These are phyloP conservation scores for Cystobasidium slooffiae DNA, from an alignment of 1,284 basidiomycete genomes.

Conservation along the genomic window DNA sequence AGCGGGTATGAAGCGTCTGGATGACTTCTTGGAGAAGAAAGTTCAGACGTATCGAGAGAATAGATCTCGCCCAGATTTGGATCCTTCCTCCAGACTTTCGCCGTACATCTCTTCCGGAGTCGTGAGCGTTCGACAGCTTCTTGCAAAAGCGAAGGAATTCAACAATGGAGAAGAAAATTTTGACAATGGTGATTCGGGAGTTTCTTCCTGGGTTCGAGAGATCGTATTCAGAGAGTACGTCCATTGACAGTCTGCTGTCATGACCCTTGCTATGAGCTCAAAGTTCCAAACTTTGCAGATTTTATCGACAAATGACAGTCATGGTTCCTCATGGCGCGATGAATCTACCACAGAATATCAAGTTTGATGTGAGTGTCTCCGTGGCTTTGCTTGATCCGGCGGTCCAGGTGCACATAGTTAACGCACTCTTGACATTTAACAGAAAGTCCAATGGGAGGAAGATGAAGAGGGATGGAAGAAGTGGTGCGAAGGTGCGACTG, in stretches of 20 bases:
- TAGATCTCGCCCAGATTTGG: slow-evolving; percentile 52
- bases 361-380: slow-evolving; percentile 62
- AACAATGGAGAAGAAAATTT: slow-evolving; percentile 57
- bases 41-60: slow-evolving; percentile 51
- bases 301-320: slow-evolving; percentile 18
- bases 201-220: slow-evolving; percentile 85
- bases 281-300: neutral
- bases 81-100: slow-evolving; percentile 55
- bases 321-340: slow-evolving; percentile 55
- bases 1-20: slow-evolving; percentile 50
- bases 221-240: slow-evolving; percentile 83
- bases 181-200: slow-evolving; percentile 69
- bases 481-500: slow-evolving; percentile 67
- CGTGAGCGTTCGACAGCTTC: slow-evolving; percentile 74
- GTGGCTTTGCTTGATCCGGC: neutral
- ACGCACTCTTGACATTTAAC: slow-evolving; percentile 31
- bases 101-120: slow-evolving; percentile 83
- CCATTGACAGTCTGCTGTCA: slow-evolving; percentile 59
- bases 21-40: slow-evolving; percentile 54
- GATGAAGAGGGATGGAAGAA: slow-evolving; percentile 63
- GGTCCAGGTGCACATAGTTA: neutral
- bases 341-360: slow-evolving; percentile 67
- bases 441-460: slow-evolving; percentile 66
- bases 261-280: neutral
- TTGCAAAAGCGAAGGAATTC: slow-evolving; percentile 68